phyloP scores from a whole-genome alignment of 2,329 filamentous ascomycete genomes.

The Aspergillus terreus region DNA sequence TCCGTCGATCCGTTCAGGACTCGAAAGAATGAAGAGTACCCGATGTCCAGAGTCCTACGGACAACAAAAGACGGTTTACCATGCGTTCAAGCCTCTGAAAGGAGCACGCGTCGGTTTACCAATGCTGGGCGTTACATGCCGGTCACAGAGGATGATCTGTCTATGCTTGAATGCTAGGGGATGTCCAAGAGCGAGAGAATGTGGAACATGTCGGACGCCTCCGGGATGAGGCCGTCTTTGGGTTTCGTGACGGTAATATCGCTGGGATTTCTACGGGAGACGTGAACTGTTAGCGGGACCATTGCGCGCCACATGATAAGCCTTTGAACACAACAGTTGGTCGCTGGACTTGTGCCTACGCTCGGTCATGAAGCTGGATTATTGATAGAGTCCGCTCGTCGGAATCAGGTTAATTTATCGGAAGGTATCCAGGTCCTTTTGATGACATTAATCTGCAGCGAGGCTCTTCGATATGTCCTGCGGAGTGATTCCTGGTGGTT shows the following conservation, averaged over 20 bases:
- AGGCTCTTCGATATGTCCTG: conserved; percentile 49
- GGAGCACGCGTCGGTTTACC: conserved; percentile 53
- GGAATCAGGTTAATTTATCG: conserved; percentile 43
- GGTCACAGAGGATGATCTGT: conserved; percentile 58
- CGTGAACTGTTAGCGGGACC: conserved; percentile 5
- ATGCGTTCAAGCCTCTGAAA: conserved; percentile 42
- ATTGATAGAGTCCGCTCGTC: conserved; percentile 52
- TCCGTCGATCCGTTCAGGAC: conserved; percentile 31
- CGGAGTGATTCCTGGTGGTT: conserved; percentile 31
- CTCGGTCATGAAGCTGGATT: conserved; percentile 37
- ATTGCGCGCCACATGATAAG: conserved; percentile 14
- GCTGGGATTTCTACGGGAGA: conserved; percentile 8
- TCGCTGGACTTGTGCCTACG: conserved; percentile 36
- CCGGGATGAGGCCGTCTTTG: conserved; percentile 48
- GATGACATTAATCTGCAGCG: conserved; percentile 45
- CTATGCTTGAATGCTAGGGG: conserved; percentile 36
- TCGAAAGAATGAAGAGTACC: conserved; percentile 32
- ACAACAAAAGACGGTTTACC: conserved; percentile 42
- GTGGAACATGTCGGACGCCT: conserved; percentile 51
- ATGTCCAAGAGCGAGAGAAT: conserved; percentile 45
- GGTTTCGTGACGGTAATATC: conserved; percentile 26
- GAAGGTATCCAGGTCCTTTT: conserved; percentile 23
- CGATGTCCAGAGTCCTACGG: conserved; percentile 44
- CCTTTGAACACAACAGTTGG: conserved; percentile 33
- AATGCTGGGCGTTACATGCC: conserved; percentile 55